Evolutionary conservation across 257 asterid genomes (phyloP), one percentile per base, ranked within the genome.

Genomic region (Coffea canephora): DNA sequence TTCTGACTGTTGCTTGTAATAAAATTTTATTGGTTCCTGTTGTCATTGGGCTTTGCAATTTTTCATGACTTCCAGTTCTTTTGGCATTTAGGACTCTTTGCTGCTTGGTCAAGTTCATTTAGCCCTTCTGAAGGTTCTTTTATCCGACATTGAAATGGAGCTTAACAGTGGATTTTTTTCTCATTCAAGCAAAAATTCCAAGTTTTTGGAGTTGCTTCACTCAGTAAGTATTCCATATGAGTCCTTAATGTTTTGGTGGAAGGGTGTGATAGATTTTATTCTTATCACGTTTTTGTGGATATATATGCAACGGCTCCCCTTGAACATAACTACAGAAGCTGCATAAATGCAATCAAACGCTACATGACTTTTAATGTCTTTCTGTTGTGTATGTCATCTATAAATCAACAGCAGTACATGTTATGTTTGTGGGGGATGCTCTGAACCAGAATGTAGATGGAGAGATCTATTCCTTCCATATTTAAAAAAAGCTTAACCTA

Each of bases 71-170:
- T 77, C 81, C 74, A 77, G 70, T 70, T 83, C 75, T 81, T 85
- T 59, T 80, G 81, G 78, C 80, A 77, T 83, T 77, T 79, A 96
- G 99, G 94, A 94, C 77, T 91, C 97, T 8, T 82, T 96, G 86
- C 84, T 96, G 88, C 95, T 96, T 78, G 96, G 97, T 55, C 96
- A 90, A 88, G 93, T 91, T 82, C 99, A 96, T 85, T 76, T 87
- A 81, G 87, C 95, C 85, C 93, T 96, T 86, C 92, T 94, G 83
- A 89, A 86, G 77, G 89, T 90, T 77, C 97, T 96, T 75, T 77
- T 96, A 50, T 87, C 89, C 50, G 98, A 94, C 86, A 73, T 91
- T 69, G 86, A 87, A 76, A 84, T 87, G 83, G 98, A 96, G 87
- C 88, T 92, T 45, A 77, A 82, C 69, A 78, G 87, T 79, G 97